These are phyloP conservation scores for Vitis hybrid DNA, from an alignment of 177 flowering plant genomes.

Conservation along the genomic window DNA sequence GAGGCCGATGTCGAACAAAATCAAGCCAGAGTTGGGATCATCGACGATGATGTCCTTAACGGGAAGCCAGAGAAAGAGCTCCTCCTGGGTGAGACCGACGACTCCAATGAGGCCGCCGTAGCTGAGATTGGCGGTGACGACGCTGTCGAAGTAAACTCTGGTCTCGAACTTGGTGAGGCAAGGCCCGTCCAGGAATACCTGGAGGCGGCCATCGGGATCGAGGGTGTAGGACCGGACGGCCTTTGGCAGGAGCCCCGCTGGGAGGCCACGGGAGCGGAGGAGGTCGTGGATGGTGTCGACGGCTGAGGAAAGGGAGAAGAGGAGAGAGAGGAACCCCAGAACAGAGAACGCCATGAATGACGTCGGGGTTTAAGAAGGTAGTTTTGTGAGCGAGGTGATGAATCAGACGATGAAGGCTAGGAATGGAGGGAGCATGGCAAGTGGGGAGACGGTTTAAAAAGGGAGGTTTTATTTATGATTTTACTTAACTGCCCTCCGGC, in stretches of 20 bases:
- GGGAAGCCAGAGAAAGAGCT: slow-evolving; percentile 77
- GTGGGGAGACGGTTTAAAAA: slow-evolving; percentile 25
- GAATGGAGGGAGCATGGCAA: slow-evolving; percentile 17
- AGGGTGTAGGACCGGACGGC: slow-evolving; percentile 56
- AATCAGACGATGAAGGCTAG: too few relatives aligned
- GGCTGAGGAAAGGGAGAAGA: neutral
- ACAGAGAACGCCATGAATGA: slow-evolving; percentile 14
- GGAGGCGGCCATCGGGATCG: slow-evolving; percentile 45
- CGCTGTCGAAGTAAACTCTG: slow-evolving; percentile 60
- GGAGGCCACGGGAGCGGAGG: slow-evolving; percentile 58
- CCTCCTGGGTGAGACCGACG: slow-evolving; percentile 66
- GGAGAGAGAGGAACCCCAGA: slow-evolving; percentile 4
- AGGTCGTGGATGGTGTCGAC: slow-evolving; percentile 60
- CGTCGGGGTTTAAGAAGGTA: slow-evolving; percentile 5
- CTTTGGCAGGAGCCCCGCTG: slow-evolving; percentile 67
- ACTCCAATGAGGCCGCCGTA: slow-evolving; percentile 65
- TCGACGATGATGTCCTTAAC: slow-evolving; percentile 66
- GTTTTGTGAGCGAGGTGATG: slow-evolving; percentile 1
- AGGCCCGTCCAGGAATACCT: slow-evolving; percentile 60
- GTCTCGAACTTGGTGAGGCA: slow-evolving; percentile 69
- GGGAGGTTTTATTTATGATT: neutral
- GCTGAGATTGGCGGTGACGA: slow-evolving; percentile 68
- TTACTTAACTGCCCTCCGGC: slow-evolving; percentile 5
- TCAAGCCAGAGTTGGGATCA: slow-evolving; percentile 69
- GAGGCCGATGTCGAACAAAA: slow-evolving; percentile 68